These are phyloP conservation scores for Neurospora pannonica DNA, from an alignment of 495 filamentous ascomycete genomes.

Conservation along the genomic window DNA sequence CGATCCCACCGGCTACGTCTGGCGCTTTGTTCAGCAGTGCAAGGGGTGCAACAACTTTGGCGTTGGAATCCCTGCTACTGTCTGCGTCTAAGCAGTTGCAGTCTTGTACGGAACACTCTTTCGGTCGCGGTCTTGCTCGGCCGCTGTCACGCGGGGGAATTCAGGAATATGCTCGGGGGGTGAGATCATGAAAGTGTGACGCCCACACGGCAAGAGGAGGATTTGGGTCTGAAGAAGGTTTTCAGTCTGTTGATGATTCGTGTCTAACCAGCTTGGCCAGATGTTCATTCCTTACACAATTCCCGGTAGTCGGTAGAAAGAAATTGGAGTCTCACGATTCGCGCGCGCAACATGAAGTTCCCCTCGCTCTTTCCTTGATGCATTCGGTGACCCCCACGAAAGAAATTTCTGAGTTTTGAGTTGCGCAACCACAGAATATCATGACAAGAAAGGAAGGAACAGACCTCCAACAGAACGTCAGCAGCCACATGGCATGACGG, in stretches of 20 bases:
- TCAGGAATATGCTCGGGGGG: no score
- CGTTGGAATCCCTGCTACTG: background rate
- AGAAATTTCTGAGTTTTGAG: background rate
- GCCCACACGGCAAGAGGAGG: background rate
- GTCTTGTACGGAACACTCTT: background rate
- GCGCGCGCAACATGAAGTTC: background rate
- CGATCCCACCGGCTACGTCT: background rate
- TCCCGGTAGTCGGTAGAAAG: background rate
- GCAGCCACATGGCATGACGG: background rate
- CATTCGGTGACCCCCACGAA: background rate
- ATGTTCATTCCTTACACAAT: background rate
- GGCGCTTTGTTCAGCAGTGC: background rate
- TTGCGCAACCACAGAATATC: background rate
- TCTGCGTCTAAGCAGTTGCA: background rate
- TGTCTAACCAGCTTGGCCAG: background rate
- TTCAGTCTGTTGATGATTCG: background rate
- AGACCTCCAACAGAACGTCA: background rate
- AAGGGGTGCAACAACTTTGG: background rate
- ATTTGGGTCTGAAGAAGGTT: background rate
- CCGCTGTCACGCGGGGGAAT: background rate
- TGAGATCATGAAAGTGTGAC: no score
- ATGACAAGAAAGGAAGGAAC: background rate
- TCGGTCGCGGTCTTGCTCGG: background rate
- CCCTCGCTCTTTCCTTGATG: background rate
- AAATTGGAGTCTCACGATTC: background rate